Base-by-base conservation (phyloP, 768 basidiomycete genomes). In the Mycena leptocephala region DNA sequence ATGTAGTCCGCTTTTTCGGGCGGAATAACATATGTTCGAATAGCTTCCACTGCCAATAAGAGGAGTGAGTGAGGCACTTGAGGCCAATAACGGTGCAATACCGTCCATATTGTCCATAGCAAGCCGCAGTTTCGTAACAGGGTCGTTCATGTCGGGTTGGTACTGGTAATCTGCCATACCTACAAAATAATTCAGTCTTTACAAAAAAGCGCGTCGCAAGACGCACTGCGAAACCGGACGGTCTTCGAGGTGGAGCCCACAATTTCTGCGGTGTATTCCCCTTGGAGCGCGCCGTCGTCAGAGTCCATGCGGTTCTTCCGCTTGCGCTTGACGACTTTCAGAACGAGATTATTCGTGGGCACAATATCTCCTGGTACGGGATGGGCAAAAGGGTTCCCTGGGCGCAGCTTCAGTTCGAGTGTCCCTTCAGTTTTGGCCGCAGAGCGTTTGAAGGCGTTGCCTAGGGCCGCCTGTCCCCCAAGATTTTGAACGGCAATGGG, bases 101-200 rank as follows among this genome's bases (percentile, higher is more conserved):
- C 98, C 95, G 78, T 99, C 94, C 90, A 98, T 92, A 8, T 87
- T 87, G 61, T 93, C 90, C 92, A 99, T 94, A 0, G 96, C 91
- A 16, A 88, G 79, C 5, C 95, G 92, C 68, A 99, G 85, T 72
- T 92, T 87, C 2, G 93, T 84, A 5, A 96, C 85, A 3, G 94
- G 93, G 80, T 98, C 96, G 18, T 91, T 83, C 82, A 88, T 85
- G 71, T 94, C 88, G 1, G 96, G 96, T 75, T 93, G 90, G 84
- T 93, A 98, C 84, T 98, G 97, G 82, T 93, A 98, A 83, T 99
- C 98, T 46, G 93, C 95, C 95, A 99, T 96, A 72, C 93, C 98
- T 99, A 30, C 28, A 14, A 55, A 18, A 67, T 0, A 22, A 16
- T 26, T 74, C 6, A 55, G 43, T 22, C 2, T 14, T 22, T 11